These are phyloP conservation scores for Trichocladium antarcticum DNA, from an alignment of 495 filamentous ascomycete genomes.

Conservation along the genomic window DNA sequence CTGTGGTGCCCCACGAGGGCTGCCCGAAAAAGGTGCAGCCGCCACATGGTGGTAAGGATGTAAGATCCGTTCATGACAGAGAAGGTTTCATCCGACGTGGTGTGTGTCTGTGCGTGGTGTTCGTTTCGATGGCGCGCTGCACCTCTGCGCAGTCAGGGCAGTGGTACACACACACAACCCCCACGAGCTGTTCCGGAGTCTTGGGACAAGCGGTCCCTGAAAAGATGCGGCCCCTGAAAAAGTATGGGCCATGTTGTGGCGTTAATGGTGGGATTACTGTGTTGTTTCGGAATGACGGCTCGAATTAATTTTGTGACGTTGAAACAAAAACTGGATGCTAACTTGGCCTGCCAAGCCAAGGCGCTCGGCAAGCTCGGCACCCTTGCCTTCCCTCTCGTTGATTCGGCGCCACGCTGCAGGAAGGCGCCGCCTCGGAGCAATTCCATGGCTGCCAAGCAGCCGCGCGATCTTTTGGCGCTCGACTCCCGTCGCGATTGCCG, in stretches of 20 bases:
- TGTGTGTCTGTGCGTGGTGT: no score
- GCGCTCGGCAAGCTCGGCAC: constrained; percentile 6
- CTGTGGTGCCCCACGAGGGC: neutral
- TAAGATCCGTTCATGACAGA: neutral
- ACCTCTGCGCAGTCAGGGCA: no score
- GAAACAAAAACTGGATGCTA: neutral
- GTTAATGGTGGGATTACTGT: neutral
- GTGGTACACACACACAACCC: no score
- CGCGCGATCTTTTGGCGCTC: neutral
- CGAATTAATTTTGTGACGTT: neutral
- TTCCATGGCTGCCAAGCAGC: constrained; percentile 2
- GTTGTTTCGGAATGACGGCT: no score
- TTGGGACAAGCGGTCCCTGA: neutral
- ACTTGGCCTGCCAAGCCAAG: neutral
- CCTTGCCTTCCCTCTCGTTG: neutral
- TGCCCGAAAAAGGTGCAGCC: neutral
- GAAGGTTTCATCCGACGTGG: no score
- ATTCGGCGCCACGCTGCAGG: neutral
- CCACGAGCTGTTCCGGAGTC: no score
- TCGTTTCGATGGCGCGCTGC: no score
- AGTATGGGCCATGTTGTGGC: neutral
- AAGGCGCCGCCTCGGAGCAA: neutral
- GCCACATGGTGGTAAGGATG: neutral
- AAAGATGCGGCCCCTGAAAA: neutral
- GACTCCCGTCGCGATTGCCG: constrained; percentile 7